Evolutionary conservation across 495 filamentous ascomycete genomes (phyloP), one percentile per base, ranked within the genome.

Genomic region (Penicillium bialowiezense): DNA sequence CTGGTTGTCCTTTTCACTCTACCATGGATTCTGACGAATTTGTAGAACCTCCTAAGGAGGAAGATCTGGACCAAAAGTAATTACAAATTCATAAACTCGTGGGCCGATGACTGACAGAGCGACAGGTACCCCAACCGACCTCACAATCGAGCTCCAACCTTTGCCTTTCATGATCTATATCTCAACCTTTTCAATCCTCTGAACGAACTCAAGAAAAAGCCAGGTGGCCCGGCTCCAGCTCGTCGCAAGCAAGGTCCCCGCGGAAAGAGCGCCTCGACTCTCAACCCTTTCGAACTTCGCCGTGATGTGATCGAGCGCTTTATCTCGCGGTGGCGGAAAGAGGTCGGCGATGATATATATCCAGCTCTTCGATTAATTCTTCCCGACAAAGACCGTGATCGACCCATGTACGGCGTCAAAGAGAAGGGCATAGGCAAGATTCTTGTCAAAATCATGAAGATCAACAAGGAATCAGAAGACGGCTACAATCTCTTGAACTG

Each of bases 331-430:
- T 98, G 93, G 93, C 78, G 91, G 28, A 79, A 81, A 41, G 86
- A 95, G 37, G 90, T 95, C 17, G 93, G 93, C 38, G 73, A 87
- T 56, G 91, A 98, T 62, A 88, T 97, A 53, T 96, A 95, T 68
- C 95, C 95, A 2, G 91, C 90, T 15, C 82, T 98, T 65, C 81
- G 93, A 28, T 75, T 98, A 41, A 95, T 97, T 56, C 71, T 96
- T n/a, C 90, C 91, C 0, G 89, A 92, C 56, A 95, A 95, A 60
- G 93, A 98, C 60, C 79, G 91, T 26, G 91, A 97, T 50, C 81
- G 93, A 28, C 86, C 88, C 28, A 91, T 96, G 81, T 98, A 98
- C 59, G 89, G 91, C 3, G 76, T 98, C 23, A 97, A 97, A 65
- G 93, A 98, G 71, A 90, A 88, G 65, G 81, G 81, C 13, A 91